Evolutionary conservation across 768 basidiomycete species (phyloP).

Genomic region (Suillus luteus): DNA sequence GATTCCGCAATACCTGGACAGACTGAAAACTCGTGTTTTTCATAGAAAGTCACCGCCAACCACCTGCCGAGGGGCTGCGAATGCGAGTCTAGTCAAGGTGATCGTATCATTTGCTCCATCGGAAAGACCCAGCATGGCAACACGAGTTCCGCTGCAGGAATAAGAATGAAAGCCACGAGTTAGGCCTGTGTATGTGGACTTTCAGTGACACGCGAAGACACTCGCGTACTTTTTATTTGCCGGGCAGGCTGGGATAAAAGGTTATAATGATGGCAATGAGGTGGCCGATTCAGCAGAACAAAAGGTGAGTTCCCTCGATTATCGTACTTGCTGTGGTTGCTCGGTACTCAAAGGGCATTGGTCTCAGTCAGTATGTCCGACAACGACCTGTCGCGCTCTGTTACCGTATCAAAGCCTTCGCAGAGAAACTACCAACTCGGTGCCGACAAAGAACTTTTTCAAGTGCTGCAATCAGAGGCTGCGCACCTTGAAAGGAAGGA

Average conservation of each 20-base stretch:
- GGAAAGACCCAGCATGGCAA: not conserved
- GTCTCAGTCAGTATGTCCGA: not conserved
- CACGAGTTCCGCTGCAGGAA: not conserved
- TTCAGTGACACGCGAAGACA: not conserved
- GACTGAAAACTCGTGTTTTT: not conserved
- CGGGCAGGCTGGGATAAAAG: constrained; percentile 7
- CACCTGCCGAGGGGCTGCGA: not conserved
- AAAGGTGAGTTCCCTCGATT: not conserved
- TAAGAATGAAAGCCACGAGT: not conserved
- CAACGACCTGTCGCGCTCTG: not conserved
- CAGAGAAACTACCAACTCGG: not conserved
- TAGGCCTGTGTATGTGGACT: not conserved
- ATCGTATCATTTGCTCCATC: too few relatives aligned
- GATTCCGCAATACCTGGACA: too few relatives aligned
- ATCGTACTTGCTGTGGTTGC: not conserved
- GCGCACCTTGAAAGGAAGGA: constrained; percentile 3
- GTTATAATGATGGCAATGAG: not conserved
- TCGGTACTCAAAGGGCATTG: not conserved
- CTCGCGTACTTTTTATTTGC: not conserved
- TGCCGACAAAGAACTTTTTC: not conserved
- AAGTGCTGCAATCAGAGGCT: not conserved
- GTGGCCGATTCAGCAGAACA: not conserved
- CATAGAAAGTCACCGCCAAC: not conserved
- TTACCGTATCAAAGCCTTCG: not conserved
- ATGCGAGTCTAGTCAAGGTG: not conserved